Base-by-base conservation (phyloP, 805 yeast species). In the Kregervanrija delftensis region DNA sequence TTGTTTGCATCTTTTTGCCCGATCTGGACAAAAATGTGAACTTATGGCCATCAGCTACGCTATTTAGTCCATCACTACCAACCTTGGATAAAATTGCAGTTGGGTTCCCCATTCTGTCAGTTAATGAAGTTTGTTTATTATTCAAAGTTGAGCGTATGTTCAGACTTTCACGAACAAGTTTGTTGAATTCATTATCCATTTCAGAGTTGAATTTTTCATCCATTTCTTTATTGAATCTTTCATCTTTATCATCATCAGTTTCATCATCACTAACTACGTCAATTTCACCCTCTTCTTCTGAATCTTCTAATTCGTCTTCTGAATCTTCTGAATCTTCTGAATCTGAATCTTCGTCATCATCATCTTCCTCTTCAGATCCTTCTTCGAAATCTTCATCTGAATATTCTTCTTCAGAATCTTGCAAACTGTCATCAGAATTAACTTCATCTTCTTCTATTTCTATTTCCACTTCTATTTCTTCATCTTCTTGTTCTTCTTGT, bases 21-120 rank as follows among this genome's bases (percentile, higher is more conserved):
- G 69, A 61, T 51, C 71, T 77, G 8, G 83, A 74, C 43, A 83
- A 59, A 44, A 83, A 68, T 3, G 77, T 73, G 57, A 82, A 82
- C 11, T 40, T 49, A 4, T 42, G 39, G 1, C 34, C 37, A 15
- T 11, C 13, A 16, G 37, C 35, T 15, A 31, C 33, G 5, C 31
- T 28, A 11, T 32, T 33, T 5, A 22, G 30, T 15, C 12, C 30
- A n/a, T 22, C 37, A 4, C 22, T 36, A 8, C 16, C 13, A 8
- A 39, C 34, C 39, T 47, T 51, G 8, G 60, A 46, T 8, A 47
- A 43, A 40, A 54, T 62, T 35, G 60, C 63, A 39, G 58, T 61
- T 49, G 61, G 64, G 12, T 67, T 59, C 5, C 66, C 59, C 22
- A 68, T 73, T 46, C 31, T 44, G 33, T 39, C 47, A 41, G 40